Evolutionary conservation across 345 rosid species (phyloP).

Genomic region (Ceriops decandra): DNA sequence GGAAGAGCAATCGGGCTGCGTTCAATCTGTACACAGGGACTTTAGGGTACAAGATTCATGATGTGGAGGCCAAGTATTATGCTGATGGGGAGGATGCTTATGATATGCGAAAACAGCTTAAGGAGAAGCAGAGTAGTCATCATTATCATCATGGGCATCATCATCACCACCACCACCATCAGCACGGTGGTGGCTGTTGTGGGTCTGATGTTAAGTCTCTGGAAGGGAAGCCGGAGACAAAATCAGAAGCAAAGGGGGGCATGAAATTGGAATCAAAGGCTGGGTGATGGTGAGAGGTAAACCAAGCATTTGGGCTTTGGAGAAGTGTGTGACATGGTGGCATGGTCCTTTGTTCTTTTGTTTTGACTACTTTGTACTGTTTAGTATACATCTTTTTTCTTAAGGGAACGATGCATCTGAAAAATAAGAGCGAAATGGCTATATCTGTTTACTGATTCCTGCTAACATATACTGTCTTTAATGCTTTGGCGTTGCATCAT

Average conservation of each 20-base stretch:
- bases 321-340: too few species aligned
- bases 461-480: too few species aligned
- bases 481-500: too few species aligned
- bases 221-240: slow-evolving; percentile 44
- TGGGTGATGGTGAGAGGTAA: too few species aligned
- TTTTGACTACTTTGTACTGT: too few species aligned
- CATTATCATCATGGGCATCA: slow-evolving; percentile 42
- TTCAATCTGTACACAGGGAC: slow-evolving; percentile 86
- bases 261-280: too few species aligned
- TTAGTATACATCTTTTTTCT: too few species aligned
- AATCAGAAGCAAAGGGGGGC: slow-evolving; percentile 17
- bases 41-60: slow-evolving; percentile 80
- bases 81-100: slow-evolving; percentile 99
- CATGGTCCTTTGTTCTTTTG: too few species aligned
- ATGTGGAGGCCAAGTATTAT: slow-evolving; percentile 91
- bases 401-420: too few species aligned
- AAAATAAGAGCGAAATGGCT: too few species aligned
- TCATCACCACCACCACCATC: slow-evolving; percentile 33
- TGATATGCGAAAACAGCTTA: slow-evolving; percentile 92
- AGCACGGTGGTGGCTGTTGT: slow-evolving; percentile 89
- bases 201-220: slow-evolving; percentile 33
- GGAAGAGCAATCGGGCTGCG: slow-evolving; percentile 96
- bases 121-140: slow-evolving; percentile 67
- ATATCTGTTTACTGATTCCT: too few species aligned
- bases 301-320: too few species aligned